Conservation (phyloP, 306 rosid genomes). For the Spatholobus suberectus region DNA sequence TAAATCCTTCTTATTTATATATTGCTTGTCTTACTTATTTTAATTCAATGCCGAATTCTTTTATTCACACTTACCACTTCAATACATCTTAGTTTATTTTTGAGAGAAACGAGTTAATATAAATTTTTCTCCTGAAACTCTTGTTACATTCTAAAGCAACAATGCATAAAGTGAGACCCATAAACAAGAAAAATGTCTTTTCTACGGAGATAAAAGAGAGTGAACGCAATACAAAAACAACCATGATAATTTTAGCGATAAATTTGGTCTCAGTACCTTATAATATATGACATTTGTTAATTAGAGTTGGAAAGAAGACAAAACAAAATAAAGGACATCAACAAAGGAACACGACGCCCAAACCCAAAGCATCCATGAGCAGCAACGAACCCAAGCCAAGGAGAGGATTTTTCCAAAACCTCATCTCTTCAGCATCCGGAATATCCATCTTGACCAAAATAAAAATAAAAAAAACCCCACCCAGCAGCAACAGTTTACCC, state of each 20-base stretch:
- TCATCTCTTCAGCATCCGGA: slow-evolving; percentile 1
- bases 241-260: not conserved
- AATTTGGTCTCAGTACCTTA: not conserved
- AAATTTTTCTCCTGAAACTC: not conserved
- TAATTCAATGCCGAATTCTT: not conserved
- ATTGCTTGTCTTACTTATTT: no score
- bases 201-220: not conserved
- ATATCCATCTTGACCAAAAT: slow-evolving; percentile 23
- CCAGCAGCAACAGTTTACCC: not conserved
- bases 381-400: not conserved
- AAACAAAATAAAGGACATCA: not conserved
- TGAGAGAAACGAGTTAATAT: not conserved
- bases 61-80: not conserved
- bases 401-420: not conserved
- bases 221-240: not conserved
- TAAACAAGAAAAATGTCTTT: not conserved
- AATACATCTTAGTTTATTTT: not conserved
- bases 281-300: not conserved
- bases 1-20: no score
- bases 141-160: not conserved
- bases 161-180: not conserved
- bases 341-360: not conserved
- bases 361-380: not conserved
- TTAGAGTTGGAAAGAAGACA: not conserved
- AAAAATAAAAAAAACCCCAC: not conserved